A percentile compares a stretch with the other conserved stretches of the same genome.
Conservation (phyloP, 1,139 yeast genomes). For the Waltiozyma sp. region DNA sequence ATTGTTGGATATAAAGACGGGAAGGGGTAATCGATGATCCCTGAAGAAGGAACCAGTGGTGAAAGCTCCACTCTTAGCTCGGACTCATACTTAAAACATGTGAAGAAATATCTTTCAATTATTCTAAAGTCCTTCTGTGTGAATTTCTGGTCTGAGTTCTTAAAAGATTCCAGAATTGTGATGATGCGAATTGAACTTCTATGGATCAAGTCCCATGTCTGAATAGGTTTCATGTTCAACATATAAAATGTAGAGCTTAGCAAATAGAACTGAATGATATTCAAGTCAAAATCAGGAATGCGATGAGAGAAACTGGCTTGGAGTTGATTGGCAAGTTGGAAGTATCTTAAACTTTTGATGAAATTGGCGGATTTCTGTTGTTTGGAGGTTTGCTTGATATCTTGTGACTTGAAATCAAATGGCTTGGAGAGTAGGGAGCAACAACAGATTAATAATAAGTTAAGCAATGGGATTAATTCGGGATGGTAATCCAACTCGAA, state of each 20-base stretch:
- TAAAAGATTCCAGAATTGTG: slow-evolving; percentile 15
- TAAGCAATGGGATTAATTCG: slow-evolving; percentile 8
- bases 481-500: slow-evolving; percentile 6
- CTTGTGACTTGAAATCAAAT: slow-evolving; percentile 5
- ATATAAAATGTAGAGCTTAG: slow-evolving; percentile 28
- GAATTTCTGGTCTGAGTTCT: slow-evolving; percentile 27
- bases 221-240: slow-evolving; percentile 28
- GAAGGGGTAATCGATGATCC: slow-evolving; percentile 31
- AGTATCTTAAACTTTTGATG: slow-evolving; percentile 6
- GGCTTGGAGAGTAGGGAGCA: slow-evolving; percentile 11
- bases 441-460: slow-evolving; percentile 8
- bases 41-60: slow-evolving; percentile 32
- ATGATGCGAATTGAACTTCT: slow-evolving; percentile 16
- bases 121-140: slow-evolving; percentile 18
- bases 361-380: slow-evolving; percentile 6
- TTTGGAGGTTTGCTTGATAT: slow-evolving; percentile 6
- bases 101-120: slow-evolving; percentile 35
- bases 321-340: slow-evolving; percentile 6
- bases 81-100: slow-evolving; percentile 35
- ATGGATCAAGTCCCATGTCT: slow-evolving; percentile 27
- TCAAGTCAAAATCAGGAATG: slow-evolving; percentile 9
- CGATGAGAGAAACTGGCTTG: slow-evolving; percentile 6
- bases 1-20: slow-evolving; percentile 33
- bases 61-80: slow-evolving; percentile 35
- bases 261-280: slow-evolving; percentile 23